Base-by-base conservation (phyloP, 768 basidiomycete species). In the Pleurotus djamor region DNA sequence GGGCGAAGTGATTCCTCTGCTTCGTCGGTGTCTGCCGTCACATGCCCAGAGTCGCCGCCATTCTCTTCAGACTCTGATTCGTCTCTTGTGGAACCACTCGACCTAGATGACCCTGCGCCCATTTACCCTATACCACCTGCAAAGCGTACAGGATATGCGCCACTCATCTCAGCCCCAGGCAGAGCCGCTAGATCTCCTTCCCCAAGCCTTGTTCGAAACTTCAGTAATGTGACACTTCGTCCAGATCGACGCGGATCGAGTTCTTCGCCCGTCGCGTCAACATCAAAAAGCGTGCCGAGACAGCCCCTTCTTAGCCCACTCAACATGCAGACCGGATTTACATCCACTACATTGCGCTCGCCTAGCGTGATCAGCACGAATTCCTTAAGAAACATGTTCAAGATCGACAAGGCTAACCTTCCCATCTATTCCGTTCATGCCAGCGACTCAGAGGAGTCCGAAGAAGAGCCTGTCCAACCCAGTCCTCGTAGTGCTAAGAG, bases 31-130 rank as follows among this genome's bases (percentile, higher is more conserved):
- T 56, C 54, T n/a, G 33, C 54, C 28, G 41, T 56, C 6, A 56
- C 51, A 52, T 52, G 51, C 34, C 51, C 51, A 13, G 51, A 52
- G 51, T 52, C 51, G n/a, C 51, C 34, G 34, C 8, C 37, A 14
- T 35, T 41, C 10, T 43, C 54, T 34, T 16, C 13, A n/a, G 44
- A 17, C 13, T 56, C 54, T 41, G 16, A 5, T 13, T 37, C 38
- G 14, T 56, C 54, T 14, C n/a, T 56, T 10, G 54, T 43, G 41
- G 54, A 44, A 12, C 41, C 54, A 16, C 41, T 56, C 21, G 41
- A 34, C 4, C 44, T 34, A 21, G 54, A 56, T 9, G 54, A 56
- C 28, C 12, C 54, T 44, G 54, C 9, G 14, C 54, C 54, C 14
- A 14, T 21, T 9, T 56, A 56, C 38, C 54, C 54, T 43, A n/a